Conservation (phyloP, 116 monocot species). For the Dioscorea cayenensis region DNA sequence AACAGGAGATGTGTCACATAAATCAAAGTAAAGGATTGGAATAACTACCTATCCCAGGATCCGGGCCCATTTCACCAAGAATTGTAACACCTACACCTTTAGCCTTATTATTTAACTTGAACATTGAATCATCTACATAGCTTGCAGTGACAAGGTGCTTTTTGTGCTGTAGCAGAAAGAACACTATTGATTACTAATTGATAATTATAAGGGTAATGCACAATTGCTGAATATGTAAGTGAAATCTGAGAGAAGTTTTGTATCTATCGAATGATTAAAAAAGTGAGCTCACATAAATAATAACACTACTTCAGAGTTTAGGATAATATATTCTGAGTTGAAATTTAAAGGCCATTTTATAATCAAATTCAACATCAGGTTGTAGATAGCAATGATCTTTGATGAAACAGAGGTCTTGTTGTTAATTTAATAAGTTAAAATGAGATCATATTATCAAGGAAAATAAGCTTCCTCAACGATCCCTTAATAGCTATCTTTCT, state of each 20-base stretch:
- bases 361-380: too few relatives aligned
- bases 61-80: conserved; percentile 96
- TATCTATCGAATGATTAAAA: neutral
- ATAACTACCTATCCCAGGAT: conserved; percentile 95
- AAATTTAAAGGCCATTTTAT: too few relatives aligned
- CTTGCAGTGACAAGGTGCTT: conserved; percentile 97
- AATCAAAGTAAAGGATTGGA: neutral
- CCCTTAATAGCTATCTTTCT: too few relatives aligned
- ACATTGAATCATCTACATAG: conserved; percentile 84
- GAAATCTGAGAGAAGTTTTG: neutral
- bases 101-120: conserved; percentile 54
- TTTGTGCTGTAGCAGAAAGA: conserved; percentile 44
- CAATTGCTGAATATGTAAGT: neutral
- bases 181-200: neutral
- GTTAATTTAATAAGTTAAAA: too few relatives aligned
- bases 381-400: too few relatives aligned
- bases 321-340: too few relatives aligned
- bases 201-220: neutral
- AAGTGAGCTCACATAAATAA: neutral
- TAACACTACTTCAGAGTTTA: neutral
- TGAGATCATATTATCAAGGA: too few relatives aligned
- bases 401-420: too few relatives aligned
- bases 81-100: conserved; percentile 65
- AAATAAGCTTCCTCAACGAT: too few relatives aligned
- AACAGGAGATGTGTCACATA: neutral